Base-by-base conservation (phyloP, 2,329 filamentous ascomycete species). In the Talaromyces sp. region DNA sequence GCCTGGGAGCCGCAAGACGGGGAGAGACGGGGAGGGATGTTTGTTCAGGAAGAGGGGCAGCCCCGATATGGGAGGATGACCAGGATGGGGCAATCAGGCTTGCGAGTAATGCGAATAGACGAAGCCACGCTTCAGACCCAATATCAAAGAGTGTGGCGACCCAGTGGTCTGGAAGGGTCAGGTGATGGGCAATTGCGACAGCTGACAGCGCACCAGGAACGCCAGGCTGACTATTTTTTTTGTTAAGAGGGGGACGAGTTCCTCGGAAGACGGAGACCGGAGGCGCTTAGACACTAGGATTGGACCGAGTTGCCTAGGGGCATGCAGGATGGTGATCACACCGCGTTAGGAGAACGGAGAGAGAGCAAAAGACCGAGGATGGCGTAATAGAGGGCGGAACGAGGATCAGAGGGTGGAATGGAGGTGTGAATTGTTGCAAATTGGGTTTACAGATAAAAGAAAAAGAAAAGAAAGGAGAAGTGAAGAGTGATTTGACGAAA, bases 181-280 rank as follows among this genome's bases (percentile, higher is more conserved):
- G 61, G 61, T 64, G 61, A 64, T 64, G 45, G 39, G 33, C 48
- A 49, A 61, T 54, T 57, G 57, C 46, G 56, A 57, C 52, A 56
- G 54, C 49, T 61, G 60, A 62, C 61, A 62, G 54, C 56, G 46
- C 49, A 59, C 47, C 47, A 54, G 46, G 48, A 19, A 47, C 16
- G 45, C 49, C 41, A 27, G 24, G 52, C 56, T 54, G 49, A 55
- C 54, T 57, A 46, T 47, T 52, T 52, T 47, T 49, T 52, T 44
- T 35, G 9, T 13, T 36, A n/a, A 4, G 37, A 19, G 33, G 16
- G n/a, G 16, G n/a, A 47, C n/a, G 24, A n/a, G 43, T 36, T 33
- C 5, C 27, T 40, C 30, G 22, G 40, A 36, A 32, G 14, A 17
- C 10, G 24, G 35, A 48, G 36, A 16, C 17, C 29, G 46, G 36